A percentile compares a stretch with the other conserved stretches of the same genome.
Conservation (phyloP, 192 early-diverging fungal species). For the Gonapodya sp. region DNA sequence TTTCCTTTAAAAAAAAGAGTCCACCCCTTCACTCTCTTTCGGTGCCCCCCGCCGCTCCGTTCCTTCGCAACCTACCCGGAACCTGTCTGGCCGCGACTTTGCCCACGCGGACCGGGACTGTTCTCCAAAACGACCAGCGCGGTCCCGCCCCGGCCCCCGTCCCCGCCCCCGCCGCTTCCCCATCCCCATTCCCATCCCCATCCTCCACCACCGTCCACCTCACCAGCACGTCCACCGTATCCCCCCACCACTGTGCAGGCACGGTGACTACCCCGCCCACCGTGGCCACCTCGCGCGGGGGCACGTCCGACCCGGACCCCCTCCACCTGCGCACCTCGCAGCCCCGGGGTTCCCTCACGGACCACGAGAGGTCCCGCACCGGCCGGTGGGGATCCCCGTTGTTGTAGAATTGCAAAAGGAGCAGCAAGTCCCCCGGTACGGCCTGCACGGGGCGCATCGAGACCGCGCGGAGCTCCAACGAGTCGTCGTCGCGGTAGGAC, state of each 20-base stretch:
- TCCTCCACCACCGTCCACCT: neutral
- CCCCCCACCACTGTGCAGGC: neutral
- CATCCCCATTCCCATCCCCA: too few relatives aligned
- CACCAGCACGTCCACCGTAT: neutral
- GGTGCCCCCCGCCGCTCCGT: too few relatives aligned
- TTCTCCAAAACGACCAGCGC: too few relatives aligned
- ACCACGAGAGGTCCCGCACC: neutral
- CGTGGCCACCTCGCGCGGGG: neutral
- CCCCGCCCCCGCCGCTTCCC: too few relatives aligned
- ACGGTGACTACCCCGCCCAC: neutral
- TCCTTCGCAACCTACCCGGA: neutral
- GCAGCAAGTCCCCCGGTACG: neutral
- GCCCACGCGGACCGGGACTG: neutral
- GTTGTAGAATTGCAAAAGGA: neutral
- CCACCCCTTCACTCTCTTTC: too few relatives aligned
- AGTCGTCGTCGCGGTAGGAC: neutral
- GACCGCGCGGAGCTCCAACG: neutral
- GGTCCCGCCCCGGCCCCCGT: too few relatives aligned
- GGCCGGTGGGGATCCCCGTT: neutral
- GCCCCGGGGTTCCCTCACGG: neutral
- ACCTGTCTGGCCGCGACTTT: neutral
- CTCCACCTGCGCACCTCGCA: neutral
- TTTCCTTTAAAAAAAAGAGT: neutral
- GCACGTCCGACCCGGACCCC: neutral
- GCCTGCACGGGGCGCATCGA: neutral